Conservation (phyloP, 257 asterid genomes). For the Ballota nigra region DNA sequence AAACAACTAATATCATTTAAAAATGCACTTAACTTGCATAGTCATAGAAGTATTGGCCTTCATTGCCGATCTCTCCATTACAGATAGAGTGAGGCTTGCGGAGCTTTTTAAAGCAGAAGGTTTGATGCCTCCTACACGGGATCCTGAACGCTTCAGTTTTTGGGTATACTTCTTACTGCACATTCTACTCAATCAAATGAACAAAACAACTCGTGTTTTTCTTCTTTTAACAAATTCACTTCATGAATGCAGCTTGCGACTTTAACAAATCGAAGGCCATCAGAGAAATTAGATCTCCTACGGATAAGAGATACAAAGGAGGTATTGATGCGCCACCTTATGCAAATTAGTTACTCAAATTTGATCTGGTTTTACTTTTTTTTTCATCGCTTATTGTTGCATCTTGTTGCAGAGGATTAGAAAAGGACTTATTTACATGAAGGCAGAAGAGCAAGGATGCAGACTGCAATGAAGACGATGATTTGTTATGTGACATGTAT, state of each 20-base stretch:
- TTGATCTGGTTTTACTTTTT: background rate
- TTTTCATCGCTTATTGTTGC: slow-evolving; percentile 20
- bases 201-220: background rate
- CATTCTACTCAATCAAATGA: slow-evolving; percentile 18
- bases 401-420: slow-evolving; percentile 64
- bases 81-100: slow-evolving; percentile 80
- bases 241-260: slow-evolving; percentile 73
- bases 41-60: too few species aligned
- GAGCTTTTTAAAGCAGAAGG: slow-evolving; percentile 89
- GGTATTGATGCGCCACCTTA: slow-evolving; percentile 42
- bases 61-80: slow-evolving; percentile 18
- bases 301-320: slow-evolving; percentile 73
- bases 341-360: background rate
- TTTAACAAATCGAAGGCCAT: slow-evolving; percentile 69
- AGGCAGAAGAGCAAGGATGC: slow-evolving; percentile 73
- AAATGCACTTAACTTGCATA: too few species aligned
- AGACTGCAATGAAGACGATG: slow-evolving; percentile 41
- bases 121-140: slow-evolving; percentile 71
- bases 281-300: slow-evolving; percentile 88
- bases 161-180: slow-evolving; percentile 57
- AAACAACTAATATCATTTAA: too few species aligned
- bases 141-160: slow-evolving; percentile 91
- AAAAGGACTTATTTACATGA: slow-evolving; percentile 67
- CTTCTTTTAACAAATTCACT: background rate
- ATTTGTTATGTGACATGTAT: background rate